A percentile compares a stretch with the other conserved stretches of the same genome.
These are phyloP conservation scores for Apiotrichum mycotoxinovorans DNA, from an alignment of 1,284 basidiomycete species.

Conservation along the genomic window DNA sequence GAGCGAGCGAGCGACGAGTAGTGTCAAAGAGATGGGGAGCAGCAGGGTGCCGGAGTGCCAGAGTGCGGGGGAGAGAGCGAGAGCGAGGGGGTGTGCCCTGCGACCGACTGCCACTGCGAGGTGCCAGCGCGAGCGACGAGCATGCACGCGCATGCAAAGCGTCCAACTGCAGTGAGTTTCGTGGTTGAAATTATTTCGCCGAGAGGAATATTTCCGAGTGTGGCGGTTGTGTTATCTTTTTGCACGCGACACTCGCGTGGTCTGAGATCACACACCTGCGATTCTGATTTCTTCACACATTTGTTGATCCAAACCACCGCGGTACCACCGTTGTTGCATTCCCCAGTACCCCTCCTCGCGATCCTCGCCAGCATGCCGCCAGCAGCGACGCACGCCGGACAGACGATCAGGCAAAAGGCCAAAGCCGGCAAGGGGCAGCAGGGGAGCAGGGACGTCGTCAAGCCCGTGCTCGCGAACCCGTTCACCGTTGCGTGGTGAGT, in stretches of 20 bases:
- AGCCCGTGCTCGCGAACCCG: conserved; percentile 34
- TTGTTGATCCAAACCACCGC: too few species aligned
- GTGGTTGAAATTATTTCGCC: neutral
- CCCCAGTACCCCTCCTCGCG: neutral
- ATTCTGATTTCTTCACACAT: too few species aligned
- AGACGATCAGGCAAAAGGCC: conserved; percentile 20
- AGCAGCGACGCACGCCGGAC: conserved; percentile 12
- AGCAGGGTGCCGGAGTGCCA: neutral
- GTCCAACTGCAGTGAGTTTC: neutral
- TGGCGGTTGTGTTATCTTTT: neutral
- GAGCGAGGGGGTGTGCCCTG: neutral
- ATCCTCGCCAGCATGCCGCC: conserved; percentile 9
- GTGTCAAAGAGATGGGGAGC: conserved; percentile 13
- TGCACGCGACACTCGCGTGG: neutral
- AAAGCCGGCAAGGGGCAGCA: conserved; percentile 9
- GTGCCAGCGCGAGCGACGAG: neutral
- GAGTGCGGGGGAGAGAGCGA: neutral
- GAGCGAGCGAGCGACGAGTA: conserved; percentile 11
- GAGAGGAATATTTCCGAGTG: neutral
- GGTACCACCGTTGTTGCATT: neutral
- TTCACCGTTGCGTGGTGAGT: conserved; percentile 41
- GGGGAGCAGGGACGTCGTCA: conserved; percentile 12
- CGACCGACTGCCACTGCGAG: neutral
- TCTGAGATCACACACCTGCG: neutral
- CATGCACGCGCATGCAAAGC: neutral